Evolutionary conservation across 345 rosid genomes (phyloP).

Genomic region (Mangifera indica): DNA sequence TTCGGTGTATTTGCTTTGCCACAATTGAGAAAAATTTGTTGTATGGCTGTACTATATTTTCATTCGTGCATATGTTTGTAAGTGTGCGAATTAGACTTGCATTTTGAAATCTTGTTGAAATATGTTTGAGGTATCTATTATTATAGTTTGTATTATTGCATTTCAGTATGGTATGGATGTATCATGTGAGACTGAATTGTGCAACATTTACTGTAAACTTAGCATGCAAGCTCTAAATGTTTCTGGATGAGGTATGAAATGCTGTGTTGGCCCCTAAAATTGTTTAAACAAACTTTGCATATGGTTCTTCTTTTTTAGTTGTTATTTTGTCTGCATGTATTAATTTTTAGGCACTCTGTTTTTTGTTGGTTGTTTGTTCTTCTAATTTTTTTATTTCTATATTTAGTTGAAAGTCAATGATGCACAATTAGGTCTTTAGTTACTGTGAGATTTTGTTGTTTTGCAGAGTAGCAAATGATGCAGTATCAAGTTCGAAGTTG

Average conservation of each 20-base stretch:
- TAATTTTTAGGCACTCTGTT: neutral
- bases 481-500: conserved; percentile 13
- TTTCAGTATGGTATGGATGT: neutral
- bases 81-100: neutral
- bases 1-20: neutral
- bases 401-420: neutral
- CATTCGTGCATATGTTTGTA: neutral
- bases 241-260: neutral
- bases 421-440: neutral
- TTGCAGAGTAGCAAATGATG: conserved; percentile 19
- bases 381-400: neutral
- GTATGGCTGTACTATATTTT: neutral
- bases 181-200: neutral
- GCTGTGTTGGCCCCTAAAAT: neutral
- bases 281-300: neutral
- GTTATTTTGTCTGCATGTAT: neutral
- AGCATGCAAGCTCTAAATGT: neutral
- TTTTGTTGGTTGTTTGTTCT: neutral
- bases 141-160: neutral
- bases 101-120: neutral
- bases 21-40: neutral
- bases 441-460: neutral
- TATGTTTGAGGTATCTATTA: neutral
- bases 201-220: neutral
- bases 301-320: neutral